A percentile compares a stretch with the other conserved stretches of the same genome.
phyloP scores from a whole-genome alignment of 805 yeast genomes.

The Starmerella vaccinii region DNA sequence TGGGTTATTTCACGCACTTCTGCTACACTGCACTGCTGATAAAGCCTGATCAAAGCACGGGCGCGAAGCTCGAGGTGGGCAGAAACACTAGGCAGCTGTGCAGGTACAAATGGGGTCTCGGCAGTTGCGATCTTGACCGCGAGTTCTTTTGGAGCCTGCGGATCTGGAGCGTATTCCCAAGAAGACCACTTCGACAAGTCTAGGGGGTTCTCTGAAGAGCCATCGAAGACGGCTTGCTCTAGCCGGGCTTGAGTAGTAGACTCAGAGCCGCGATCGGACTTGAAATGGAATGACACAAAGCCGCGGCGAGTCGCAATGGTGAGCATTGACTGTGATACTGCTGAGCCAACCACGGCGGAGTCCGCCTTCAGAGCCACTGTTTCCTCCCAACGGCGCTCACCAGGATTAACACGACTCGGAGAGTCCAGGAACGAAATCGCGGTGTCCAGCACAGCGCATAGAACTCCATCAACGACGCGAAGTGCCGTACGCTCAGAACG shows the following conservation, averaged over 20 bases:
- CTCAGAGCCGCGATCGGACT: constrained; percentile 28
- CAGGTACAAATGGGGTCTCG: constrained; percentile 47
- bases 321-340: constrained; percentile 41
- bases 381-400: constrained; percentile 62
- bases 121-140: constrained; percentile 51
- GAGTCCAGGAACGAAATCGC: constrained; percentile 60
- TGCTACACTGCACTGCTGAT: constrained; percentile 33
- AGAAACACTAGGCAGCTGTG: constrained; percentile 40
- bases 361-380: constrained; percentile 46
- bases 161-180: constrained; percentile 6
- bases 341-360: constrained; percentile 47
- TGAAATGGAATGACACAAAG: constrained; percentile 23
- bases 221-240: constrained; percentile 72
- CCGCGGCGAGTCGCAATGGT: constrained; percentile 42
- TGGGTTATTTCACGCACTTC: constrained; percentile 24
- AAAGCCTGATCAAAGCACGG: constrained; percentile 37
- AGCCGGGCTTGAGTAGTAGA: constrained; percentile 51
- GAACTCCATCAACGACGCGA: constrained; percentile 46
- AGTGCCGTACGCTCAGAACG: constrained; percentile 38
- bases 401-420: constrained; percentile 30
- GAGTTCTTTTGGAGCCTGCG: constrained; percentile 36
- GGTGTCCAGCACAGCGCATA: constrained; percentile 49
- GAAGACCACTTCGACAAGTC: constrained; percentile 31
- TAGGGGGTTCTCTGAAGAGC: constrained; percentile 38
- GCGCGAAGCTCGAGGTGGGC: constrained; percentile 46